phyloP scores from a whole-genome alignment of 345 rosid genomes.

The Cardamine occulta region DNA sequence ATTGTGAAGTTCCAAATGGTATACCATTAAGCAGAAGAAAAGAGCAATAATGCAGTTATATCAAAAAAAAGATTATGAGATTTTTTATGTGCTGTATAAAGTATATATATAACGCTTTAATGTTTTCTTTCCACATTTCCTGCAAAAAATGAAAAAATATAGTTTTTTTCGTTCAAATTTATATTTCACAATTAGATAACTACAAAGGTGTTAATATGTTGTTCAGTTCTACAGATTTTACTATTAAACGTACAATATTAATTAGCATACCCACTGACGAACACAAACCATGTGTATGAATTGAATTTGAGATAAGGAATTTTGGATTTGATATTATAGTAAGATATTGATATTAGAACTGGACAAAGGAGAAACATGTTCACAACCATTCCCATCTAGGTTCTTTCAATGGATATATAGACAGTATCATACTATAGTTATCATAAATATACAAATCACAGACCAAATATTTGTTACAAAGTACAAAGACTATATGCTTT shows the following conservation, averaged over 20 bases:
- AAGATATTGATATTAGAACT: slow-evolving; percentile 32
- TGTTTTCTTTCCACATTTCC: no score
- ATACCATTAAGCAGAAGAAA: no score
- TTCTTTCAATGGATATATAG: slow-evolving; percentile 43
- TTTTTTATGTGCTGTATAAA: no score
- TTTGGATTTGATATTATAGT: slow-evolving; percentile 20
- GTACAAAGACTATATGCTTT: slow-evolving; percentile 39
- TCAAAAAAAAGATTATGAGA: no score
- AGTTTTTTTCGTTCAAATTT: no score
- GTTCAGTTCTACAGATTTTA: background rate
- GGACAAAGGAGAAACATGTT: slow-evolving; percentile 56
- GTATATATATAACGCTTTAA: no score
- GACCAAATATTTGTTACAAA: slow-evolving; percentile 43
- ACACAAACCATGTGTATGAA: slow-evolving; percentile 36
- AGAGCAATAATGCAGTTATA: no score
- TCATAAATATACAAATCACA: slow-evolving; percentile 29
- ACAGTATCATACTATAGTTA: slow-evolving; percentile 4
- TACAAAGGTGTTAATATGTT: background rate
- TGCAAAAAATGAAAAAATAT: no score
- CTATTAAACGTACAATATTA: background rate
- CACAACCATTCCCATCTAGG: slow-evolving; percentile 47
- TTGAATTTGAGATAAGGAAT: slow-evolving; percentile 3
- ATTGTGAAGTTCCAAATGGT: no score
- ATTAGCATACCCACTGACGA: background rate
- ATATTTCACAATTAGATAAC: background rate